Conservation (phyloP, 257 asterid genomes). For the Phtheirospermum japonicum region DNA sequence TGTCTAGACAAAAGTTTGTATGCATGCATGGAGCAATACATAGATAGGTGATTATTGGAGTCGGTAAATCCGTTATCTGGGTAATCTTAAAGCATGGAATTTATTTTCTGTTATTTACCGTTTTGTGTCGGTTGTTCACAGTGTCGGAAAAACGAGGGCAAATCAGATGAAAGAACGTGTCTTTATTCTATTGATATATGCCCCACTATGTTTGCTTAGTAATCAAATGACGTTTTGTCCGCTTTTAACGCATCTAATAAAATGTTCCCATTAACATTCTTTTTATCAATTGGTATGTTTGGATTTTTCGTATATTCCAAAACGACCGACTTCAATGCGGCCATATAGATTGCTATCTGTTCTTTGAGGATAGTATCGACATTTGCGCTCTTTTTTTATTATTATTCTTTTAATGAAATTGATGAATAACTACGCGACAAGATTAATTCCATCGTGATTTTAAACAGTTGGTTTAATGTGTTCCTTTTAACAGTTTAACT, state of each 20-base stretch:
- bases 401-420: neutral
- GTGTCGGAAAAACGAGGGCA: conserved; percentile 7
- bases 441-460: conserved; percentile 13
- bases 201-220: conserved; percentile 9
- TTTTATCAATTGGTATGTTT: neutral
- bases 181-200: conserved; percentile 11
- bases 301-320: neutral
- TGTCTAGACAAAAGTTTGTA: neutral
- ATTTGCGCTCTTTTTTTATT: neutral
- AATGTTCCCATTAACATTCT: neutral
- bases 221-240: neutral
- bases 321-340: neutral
- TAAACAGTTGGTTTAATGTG: neutral
- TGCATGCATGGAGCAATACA: neutral
- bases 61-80: neutral
- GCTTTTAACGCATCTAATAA: neutral
- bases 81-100: neutral
- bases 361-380: neutral
- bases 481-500: neutral
- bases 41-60: neutral
- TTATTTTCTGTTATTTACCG: conserved; percentile 1
- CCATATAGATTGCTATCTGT: neutral
- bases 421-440: neutral
- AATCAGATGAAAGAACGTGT: conserved; percentile 2
- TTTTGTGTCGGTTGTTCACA: conserved; percentile 2